Evolutionary conservation across 805 yeast genomes (phyloP).

Genomic region (Candida qinlingensis): DNA sequence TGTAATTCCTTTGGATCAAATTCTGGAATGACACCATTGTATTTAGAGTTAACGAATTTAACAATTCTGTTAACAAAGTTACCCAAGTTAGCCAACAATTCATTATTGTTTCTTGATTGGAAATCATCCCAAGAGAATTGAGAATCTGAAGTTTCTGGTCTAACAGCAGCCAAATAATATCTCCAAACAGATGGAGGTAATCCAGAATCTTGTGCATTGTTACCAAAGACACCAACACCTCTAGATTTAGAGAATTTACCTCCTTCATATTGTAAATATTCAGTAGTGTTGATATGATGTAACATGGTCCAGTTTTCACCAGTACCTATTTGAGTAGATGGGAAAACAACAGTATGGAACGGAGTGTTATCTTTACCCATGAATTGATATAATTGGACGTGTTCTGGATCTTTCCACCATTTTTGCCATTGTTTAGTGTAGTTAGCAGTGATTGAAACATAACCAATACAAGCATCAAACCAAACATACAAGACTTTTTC

Average conservation of each 20-base stretch:
- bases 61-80: slow-evolving; percentile 92
- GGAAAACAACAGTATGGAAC: slow-evolving; percentile 98
- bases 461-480: slow-evolving; percentile 98
- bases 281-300: slow-evolving; percentile 90
- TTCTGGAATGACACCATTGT: slow-evolving; percentile 82
- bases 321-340: slow-evolving; percentile 87
- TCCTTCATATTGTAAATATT: slow-evolving; percentile 94
- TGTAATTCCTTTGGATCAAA: slow-evolving; percentile 46
- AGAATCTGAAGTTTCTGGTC: slow-evolving; percentile 95
- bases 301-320: slow-evolving; percentile 84
- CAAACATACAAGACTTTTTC: slow-evolving; percentile 95
- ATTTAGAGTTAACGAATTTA: slow-evolving; percentile 85
- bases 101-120: slow-evolving; percentile 89
- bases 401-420: slow-evolving; percentile 95
- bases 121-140: slow-evolving; percentile 98
- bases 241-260: slow-evolving; percentile 98
- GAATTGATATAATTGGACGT: slow-evolving; percentile 87
- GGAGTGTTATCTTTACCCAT: slow-evolving; percentile 99
- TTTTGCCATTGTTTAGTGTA: slow-evolving; percentile 74
- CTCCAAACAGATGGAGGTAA: slow-evolving; percentile 94
- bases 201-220: slow-evolving; percentile 92
- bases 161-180: slow-evolving; percentile 83
- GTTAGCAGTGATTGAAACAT: slow-evolving; percentile 92
- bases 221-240: slow-evolving; percentile 97
- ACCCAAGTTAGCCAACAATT: slow-evolving; percentile 92